Base-by-base conservation (phyloP, 345 rosid species). In the Euphorbia peplus region DNA sequence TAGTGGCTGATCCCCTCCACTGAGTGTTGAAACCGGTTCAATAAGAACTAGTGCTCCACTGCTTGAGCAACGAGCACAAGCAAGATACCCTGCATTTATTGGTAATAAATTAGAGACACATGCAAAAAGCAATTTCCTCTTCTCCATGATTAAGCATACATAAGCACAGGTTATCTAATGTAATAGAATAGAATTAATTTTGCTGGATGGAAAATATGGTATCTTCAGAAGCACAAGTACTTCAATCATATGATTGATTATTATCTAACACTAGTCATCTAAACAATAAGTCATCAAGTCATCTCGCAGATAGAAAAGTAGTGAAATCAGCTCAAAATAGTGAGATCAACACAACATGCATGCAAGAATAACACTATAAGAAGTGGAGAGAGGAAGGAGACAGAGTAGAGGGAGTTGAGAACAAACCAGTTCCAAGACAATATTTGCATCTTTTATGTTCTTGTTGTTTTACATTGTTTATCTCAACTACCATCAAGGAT, bases 361-460 rank as follows among this genome's bases (percentile, higher is more conserved):
- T 42, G 37, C 26, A 18, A 19, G 55, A 30, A 44, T 3, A 32
- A 44, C 67, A 25, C 67, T 42, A 24, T 16, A 21, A 18, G 6
- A 3, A 24, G 32, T 15, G 51, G 1, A 10, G 16, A 8, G 35
- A 9, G 16, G 16, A 8, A 39, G 11, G 5, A 26, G 13, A 12
- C 16, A 9, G 32, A 1, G 5, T 0, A 28, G 47, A 52, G 21
- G 29, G 32, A 25, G 39, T 41, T 24, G 13, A 50, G 42, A 48
- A 13, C 41, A 39, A 80, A 93, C 98, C 98, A 28, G 98, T 89
- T 84, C 98, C 98, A 74, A 93, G 87, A 73, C 98, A 93, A 59
- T 93, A 93, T 80, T 91, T 93, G 96, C 98, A 93, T 88, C 96
- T 84, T 81, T 93, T 93, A 48, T 83, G 87, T 54, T 93, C 98